Evolutionary conservation across 129 eudicot species (phyloP).

Genomic region (Mikania micrantha): DNA sequence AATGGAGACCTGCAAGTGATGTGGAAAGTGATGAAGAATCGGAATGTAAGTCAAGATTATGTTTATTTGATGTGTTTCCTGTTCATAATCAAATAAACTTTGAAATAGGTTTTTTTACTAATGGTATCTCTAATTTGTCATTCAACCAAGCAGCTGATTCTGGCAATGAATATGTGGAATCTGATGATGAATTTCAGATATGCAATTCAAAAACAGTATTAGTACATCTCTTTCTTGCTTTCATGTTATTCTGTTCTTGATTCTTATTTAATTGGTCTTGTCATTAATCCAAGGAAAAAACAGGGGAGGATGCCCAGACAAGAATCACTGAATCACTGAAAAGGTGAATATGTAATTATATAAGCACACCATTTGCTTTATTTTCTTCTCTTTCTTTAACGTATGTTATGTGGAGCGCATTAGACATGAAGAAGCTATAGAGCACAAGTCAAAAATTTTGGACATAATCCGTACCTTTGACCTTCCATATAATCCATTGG

Average conservation of each 20-base stretch:
- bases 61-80: too few relatives aligned
- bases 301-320: conserved; percentile 85
- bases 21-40: too few relatives aligned
- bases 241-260: not conserved
- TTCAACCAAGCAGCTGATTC: conserved; percentile 62
- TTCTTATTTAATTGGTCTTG: conserved; percentile 69
- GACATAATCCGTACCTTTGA: conserved; percentile 74
- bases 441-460: conserved; percentile 65
- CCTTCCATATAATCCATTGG: conserved; percentile 97
- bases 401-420: conserved; percentile 10
- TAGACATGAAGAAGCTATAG: conserved; percentile 86
- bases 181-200: conserved; percentile 97
- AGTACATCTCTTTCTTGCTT: not conserved
- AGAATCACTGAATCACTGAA: conserved; percentile 56
- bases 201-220: conserved; percentile 86
- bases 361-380: too few relatives aligned
- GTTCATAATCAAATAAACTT: too few relatives aligned
- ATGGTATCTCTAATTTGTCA: conserved; percentile 7
- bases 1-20: too few relatives aligned
- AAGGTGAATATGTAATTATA: too few relatives aligned
- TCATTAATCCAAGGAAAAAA: conserved; percentile 88
- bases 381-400: not conserved
- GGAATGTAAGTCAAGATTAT: too few relatives aligned
- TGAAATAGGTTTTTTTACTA: conserved; percentile 18
- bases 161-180: conserved; percentile 61